These are phyloP conservation scores for Fusarium veterinarium DNA, from an alignment of 2,329 filamentous ascomycete species.

Conservation along the genomic window DNA sequence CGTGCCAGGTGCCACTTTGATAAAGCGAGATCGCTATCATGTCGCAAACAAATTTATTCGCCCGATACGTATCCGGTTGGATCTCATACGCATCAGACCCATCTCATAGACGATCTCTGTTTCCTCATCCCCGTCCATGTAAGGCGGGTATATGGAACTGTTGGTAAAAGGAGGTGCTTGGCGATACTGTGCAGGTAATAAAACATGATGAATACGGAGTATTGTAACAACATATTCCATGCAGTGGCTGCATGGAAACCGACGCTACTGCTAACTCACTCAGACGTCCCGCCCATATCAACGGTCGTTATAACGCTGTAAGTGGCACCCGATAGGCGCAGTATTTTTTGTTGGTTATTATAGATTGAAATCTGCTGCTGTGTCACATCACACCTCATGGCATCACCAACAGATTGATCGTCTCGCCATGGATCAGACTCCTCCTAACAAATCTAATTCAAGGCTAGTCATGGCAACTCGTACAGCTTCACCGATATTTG, in stretches of 20 bases:
- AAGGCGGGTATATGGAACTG: conserved; percentile 37
- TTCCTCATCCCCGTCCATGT: conserved; percentile 34
- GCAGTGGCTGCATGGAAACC: conserved; percentile 28
- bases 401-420: conserved; percentile 31
- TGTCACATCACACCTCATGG: conserved; percentile 22
- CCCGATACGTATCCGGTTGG: conserved; percentile 19
- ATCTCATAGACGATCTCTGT: conserved; percentile 39
- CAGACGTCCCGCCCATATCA: conserved; percentile 16
- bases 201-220: conserved; percentile 20
- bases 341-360: not conserved
- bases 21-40: conserved; percentile 19
- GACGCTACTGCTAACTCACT: conserved; percentile 26
- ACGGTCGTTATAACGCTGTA: conserved; percentile 10
- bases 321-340: not conserved
- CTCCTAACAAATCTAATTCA: conserved; percentile 17
- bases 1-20: conserved; percentile 10
- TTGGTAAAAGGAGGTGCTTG: conserved; percentile 45
- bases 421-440: conserved; percentile 29
- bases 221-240: conserved; percentile 30
- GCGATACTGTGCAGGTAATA: conserved; percentile 25
- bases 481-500: conserved; percentile 37
- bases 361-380: conserved; percentile 30
- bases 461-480: conserved; percentile 3
- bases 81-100: conserved; percentile 26
- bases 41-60: conserved; percentile 18